Base-by-base conservation (phyloP, 768 basidiomycete species). In the Agrocybe praecox region DNA sequence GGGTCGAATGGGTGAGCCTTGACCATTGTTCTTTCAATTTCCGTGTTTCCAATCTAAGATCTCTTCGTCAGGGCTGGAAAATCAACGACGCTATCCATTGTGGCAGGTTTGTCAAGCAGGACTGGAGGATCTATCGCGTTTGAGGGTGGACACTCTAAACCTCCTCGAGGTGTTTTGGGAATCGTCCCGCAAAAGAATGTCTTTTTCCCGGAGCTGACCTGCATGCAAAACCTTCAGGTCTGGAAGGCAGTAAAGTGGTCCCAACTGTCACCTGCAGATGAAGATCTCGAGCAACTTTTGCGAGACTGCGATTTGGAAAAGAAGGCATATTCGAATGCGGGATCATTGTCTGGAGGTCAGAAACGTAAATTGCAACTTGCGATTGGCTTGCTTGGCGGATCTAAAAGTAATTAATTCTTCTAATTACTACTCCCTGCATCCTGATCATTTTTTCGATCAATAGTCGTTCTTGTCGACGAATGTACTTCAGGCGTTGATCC, bases 141-240 rank as follows among this genome's bases (percentile, higher is more conserved):
- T 49, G 83, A 82, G 61, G 84, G 83, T 36, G 84, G 84, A 0
- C 67, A 72, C n/a, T 64, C 77, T 45, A 75, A 74, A 19, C 86
- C 87, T 8, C 75, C 85, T 5, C 83, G 83, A 0, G 89, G 89
- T 10, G 81, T 81, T 0, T 68, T 93, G n/a, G 90, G 90, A 2
- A 87, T 93, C 55, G 89, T 90, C 0, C 89, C 90, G 0, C 90
- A 92, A 73, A 91, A 89, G 73, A 92, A 93, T 62, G 90, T 93
- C 8, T 75, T 93, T 2, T 89, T 92, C 66, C 83, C 89, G 0
- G 90, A 92, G 54, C 72, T 93, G 22, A 81, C 85, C 1, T 92
- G 89, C 67, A 74, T 84, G 49, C 87, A 93, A 70, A 90, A 88
- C 1, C 74, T 92, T 15, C 76, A 78, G 1, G 80, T 92, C 24